Evolutionary conservation across 164 flowering plant species (phyloP), one percentile per base, ranked within the genome.

Genomic region (Sextonia rubra): DNA sequence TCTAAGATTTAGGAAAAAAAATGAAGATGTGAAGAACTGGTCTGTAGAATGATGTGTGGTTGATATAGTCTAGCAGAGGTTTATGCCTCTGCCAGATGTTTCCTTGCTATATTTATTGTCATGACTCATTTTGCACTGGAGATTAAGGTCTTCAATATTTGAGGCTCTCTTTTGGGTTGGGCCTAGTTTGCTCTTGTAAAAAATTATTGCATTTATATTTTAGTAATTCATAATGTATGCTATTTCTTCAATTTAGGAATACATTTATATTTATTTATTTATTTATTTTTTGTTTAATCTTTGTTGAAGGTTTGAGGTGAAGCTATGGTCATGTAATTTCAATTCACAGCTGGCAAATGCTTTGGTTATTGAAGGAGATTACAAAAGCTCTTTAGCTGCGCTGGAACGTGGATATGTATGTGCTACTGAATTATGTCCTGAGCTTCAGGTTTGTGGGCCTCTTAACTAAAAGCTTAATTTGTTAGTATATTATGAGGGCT

Each of bases 251-350:
- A 52, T 52, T 17, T 52, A 52, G 2, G n/a, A 52, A 18, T 56
- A n/a, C 15, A 6, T 15, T 61, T 27, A 22, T 27, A 22, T 12
- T 29, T 12, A 0, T 27, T 63, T 27, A 22, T 12, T 29, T 12
- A 0, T 27, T 63, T 29, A 61, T 32, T 20, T 64, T 61, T 52
- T 9, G 52, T 64, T 64, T 77, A 17, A 52, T 52, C 23, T 73
- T 68, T 22, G 37, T 60, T 74, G 76, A 79, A 81, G 84, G 69
- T 70, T 80, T 70, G 47, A 67, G 68, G 82, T 71, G 69, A 79
- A 77, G 73, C 78, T 94, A 62, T 94, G 97, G 97, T 78, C 74
- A 48, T 94, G 98, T 82, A 94, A 94, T 79, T 91, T 94, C 87
- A 86, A 79, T 81, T 87, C 94, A 26, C 98, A 92, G 83, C 88